Conservation (phyloP, 371 early-diverging fungal species). For the Apophysomyces sp. region DNA sequence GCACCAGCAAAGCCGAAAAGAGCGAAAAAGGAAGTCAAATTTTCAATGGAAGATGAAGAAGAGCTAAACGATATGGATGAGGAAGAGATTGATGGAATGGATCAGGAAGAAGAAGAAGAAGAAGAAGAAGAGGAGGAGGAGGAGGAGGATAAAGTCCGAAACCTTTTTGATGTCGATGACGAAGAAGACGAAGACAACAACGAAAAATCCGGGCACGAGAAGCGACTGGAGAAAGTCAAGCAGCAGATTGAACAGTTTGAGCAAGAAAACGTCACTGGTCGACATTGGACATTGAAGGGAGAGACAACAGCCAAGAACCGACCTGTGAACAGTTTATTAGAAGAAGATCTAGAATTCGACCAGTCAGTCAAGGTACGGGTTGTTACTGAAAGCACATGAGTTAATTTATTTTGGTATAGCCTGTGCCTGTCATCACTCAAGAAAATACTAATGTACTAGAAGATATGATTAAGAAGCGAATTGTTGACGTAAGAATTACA, state of each 20-base stretch:
- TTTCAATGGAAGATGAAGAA: conserved; percentile 33
- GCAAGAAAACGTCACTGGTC: conserved; percentile 78
- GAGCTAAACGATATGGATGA: conserved; percentile 27
- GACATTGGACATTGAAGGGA: conserved; percentile 89
- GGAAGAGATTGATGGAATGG: conserved; percentile 37
- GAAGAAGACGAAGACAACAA: conserved; percentile 49
- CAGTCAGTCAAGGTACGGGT: conserved; percentile 64
- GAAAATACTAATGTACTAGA: conserved; percentile 88
- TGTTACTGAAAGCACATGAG: neutral
- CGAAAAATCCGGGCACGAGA: conserved; percentile 26
- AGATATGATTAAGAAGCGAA: conserved; percentile 91
- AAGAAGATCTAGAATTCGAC: conserved; percentile 93
- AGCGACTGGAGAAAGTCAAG: conserved; percentile 34
- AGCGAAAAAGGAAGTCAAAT: conserved; percentile 30
- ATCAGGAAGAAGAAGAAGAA: conserved; percentile 45
- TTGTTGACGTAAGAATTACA: conserved; percentile 57
- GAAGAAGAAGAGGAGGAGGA: conserved; percentile 46
- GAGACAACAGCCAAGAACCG: conserved; percentile 79
- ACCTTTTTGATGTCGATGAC: conserved; percentile 52
- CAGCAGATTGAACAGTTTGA: conserved; percentile 81
- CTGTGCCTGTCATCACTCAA: conserved; percentile 94
- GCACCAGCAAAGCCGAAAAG: conserved; percentile 24
- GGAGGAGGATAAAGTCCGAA: conserved; percentile 36
- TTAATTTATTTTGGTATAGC: conserved; percentile 33
- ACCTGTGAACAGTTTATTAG: conserved; percentile 91